Conservation (phyloP, 202 grass and related monocot species). For the Zoysia matrella region DNA sequence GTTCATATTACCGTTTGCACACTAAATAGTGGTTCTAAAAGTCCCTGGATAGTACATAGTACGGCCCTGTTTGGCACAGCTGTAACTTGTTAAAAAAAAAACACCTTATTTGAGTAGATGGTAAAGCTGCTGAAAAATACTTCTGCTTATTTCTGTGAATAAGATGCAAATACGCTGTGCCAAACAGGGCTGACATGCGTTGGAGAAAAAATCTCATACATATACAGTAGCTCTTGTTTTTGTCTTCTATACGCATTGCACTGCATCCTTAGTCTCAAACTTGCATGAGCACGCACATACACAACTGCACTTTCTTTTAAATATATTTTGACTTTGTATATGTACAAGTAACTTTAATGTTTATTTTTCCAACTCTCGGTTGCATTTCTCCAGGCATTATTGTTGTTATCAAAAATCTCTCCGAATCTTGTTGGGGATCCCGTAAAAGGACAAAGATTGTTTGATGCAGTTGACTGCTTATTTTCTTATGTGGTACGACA, state of each 20-base stretch:
- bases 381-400: constrained; percentile 29
- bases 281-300: neutral
- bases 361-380: neutral
- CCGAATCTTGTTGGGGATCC: constrained; percentile 14
- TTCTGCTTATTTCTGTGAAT: no score
- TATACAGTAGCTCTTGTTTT: neutral
- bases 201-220: neutral
- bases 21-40: neutral
- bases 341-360: neutral
- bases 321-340: neutral
- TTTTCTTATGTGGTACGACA: constrained; percentile 49
- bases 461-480: constrained; percentile 43
- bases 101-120: no score
- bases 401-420: constrained; percentile 39
- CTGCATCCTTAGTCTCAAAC: neutral
- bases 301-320: neutral
- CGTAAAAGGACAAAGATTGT: constrained; percentile 26
- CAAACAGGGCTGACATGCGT: neutral
- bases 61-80: no score
- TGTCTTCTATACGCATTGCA: neutral
- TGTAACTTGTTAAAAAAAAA: no score
- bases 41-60: no score
- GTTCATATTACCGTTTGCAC: neutral
- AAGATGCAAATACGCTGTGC: no score
- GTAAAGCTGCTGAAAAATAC: no score